A percentile compares a stretch with the other conserved stretches of the same genome.
Evolutionary conservation across 768 basidiomycete species (phyloP).

Genomic region (Mycena rebaudengoi): DNA sequence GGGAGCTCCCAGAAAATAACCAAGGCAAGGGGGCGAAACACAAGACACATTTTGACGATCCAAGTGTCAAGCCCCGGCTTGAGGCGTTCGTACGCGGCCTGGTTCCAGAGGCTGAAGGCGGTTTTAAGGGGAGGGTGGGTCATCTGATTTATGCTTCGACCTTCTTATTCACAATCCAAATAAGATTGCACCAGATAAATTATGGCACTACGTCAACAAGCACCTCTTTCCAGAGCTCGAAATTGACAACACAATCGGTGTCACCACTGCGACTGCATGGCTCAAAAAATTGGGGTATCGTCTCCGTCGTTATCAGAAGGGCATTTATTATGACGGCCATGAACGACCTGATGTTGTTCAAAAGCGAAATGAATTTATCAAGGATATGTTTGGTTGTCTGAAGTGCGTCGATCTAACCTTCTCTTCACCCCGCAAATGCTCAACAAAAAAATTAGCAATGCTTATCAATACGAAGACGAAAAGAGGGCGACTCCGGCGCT

Average conservation of each 20-base stretch:
- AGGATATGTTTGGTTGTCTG: constrained; percentile 1
- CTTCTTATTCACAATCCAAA: background rate
- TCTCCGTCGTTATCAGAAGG: constrained; percentile 19
- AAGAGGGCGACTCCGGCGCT: background rate
- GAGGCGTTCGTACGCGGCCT: background rate
- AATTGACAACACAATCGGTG: constrained; percentile 14
- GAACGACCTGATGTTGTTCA: constrained; percentile 32
- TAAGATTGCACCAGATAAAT: constrained; percentile 18
- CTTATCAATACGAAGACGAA: constrained; percentile 15
- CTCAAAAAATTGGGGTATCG: constrained; percentile 25
- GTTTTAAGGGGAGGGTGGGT: constrained; percentile 4
- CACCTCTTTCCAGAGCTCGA: constrained; percentile 17
- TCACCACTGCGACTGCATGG: constrained; percentile 15
- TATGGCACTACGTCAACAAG: constrained; percentile 18
- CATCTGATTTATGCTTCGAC: background rate
- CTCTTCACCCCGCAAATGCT: background rate
- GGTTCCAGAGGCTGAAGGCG: constrained; percentile 13
- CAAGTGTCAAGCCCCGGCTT: constrained; percentile 16
- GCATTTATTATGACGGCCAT: constrained; percentile 32
- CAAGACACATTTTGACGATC: constrained; percentile 13
- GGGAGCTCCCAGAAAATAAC: constrained; percentile 19
- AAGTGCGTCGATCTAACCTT: background rate
- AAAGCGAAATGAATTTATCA: constrained; percentile 20
- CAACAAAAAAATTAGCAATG: background rate
- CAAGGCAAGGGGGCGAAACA: constrained; percentile 20